Percentiles rank a stretch among this genome's conserved stretches.
Conservation (phyloP, 2,329 filamentous ascomycete species). For the Aspergillus pseudotamarii region DNA sequence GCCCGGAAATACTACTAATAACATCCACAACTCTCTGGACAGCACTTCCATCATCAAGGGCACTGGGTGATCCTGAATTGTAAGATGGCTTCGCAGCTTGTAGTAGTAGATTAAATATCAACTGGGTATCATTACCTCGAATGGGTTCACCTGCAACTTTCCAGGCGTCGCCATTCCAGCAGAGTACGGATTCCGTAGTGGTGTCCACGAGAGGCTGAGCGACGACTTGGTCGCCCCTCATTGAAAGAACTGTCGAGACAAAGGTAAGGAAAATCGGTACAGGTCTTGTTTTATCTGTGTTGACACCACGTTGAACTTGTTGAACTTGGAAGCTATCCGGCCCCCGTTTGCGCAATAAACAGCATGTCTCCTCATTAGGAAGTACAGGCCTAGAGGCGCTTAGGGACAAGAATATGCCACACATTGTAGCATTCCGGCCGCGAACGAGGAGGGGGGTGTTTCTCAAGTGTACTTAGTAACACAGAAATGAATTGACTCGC, state of each 20-base stretch:
- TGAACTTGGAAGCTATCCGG: conserved; percentile 47
- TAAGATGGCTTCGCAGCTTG: conserved; percentile 36
- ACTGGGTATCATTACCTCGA: conserved; percentile 74
- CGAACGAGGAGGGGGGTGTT: neutral
- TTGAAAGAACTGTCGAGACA: conserved; percentile 82
- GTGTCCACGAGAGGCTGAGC: conserved; percentile 71
- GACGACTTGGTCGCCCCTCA: conserved; percentile 75
- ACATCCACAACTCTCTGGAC: conserved; percentile 43
- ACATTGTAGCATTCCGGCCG: conserved; percentile 35
- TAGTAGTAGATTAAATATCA: conserved; percentile 65
- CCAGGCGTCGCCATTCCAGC: conserved; percentile 99
- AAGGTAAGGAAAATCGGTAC: conserved; percentile 59
- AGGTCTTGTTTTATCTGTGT: conserved; percentile 17
- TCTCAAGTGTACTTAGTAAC: conserved; percentile 1
- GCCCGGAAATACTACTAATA: conserved; percentile 70
- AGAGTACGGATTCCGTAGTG: conserved; percentile 67
- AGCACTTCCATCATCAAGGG: conserved; percentile 19
- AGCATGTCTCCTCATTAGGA: conserved; percentile 36
- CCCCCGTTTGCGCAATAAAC: conserved; percentile 44
- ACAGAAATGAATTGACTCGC: conserved; percentile 13
- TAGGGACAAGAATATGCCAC: conserved; percentile 58
- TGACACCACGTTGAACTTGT: conserved; percentile 27
- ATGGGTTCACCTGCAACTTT: conserved; percentile 63
- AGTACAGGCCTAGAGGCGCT: conserved; percentile 33
- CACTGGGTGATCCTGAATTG: neutral